Conservation (phyloP, 2,329 filamentous ascomycete genomes). For the Clathrospora elynae region DNA sequence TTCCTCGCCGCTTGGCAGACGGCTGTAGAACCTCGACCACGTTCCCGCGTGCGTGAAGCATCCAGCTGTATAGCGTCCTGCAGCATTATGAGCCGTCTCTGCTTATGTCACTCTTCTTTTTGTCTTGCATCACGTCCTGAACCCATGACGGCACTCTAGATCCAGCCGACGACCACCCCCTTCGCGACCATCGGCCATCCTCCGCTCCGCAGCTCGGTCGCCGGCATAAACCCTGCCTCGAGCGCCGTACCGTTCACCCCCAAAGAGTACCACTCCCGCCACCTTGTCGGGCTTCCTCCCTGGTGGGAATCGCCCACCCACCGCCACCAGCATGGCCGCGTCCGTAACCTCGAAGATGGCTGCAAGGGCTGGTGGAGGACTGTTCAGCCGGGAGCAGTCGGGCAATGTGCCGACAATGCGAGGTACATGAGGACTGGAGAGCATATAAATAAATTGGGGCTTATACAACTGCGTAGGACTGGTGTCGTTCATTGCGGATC, state of each 20-base stretch:
- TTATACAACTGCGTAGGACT: slow-evolving; percentile 61
- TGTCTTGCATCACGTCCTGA: slow-evolving; percentile 14
- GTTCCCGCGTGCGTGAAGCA: slow-evolving; percentile 30
- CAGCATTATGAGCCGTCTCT: slow-evolving; percentile 23
- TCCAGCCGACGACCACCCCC: slow-evolving; percentile 25
- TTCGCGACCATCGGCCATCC: slow-evolving; percentile 24
- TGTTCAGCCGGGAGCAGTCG: slow-evolving; percentile 51
- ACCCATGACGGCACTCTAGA: slow-evolving; percentile 23
- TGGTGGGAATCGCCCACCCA: slow-evolving; percentile 42
- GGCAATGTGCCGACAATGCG: slow-evolving; percentile 52
- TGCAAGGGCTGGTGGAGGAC: slow-evolving; percentile 45
- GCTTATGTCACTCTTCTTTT: slow-evolving; percentile 11
- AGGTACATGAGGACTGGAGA: slow-evolving; percentile 29
- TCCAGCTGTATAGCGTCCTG: slow-evolving; percentile 32
- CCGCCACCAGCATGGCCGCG: slow-evolving; percentile 29
- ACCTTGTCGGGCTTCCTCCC: slow-evolving; percentile 36
- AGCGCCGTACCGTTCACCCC: slow-evolving; percentile 11
- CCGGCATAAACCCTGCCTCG: slow-evolving; percentile 35
- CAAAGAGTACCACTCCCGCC: slow-evolving; percentile 19
- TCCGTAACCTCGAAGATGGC: slow-evolving; percentile 45
- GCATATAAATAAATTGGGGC: slow-evolving; percentile 6
- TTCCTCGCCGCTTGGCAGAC: slow-evolving; percentile 22
- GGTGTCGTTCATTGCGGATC: slow-evolving; percentile 96
- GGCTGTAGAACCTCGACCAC: slow-evolving; percentile 29
- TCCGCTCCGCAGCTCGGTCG: slow-evolving; percentile 27